Conservation (phyloP, 257 asterid species). For the Handroanthus guayacan region DNA sequence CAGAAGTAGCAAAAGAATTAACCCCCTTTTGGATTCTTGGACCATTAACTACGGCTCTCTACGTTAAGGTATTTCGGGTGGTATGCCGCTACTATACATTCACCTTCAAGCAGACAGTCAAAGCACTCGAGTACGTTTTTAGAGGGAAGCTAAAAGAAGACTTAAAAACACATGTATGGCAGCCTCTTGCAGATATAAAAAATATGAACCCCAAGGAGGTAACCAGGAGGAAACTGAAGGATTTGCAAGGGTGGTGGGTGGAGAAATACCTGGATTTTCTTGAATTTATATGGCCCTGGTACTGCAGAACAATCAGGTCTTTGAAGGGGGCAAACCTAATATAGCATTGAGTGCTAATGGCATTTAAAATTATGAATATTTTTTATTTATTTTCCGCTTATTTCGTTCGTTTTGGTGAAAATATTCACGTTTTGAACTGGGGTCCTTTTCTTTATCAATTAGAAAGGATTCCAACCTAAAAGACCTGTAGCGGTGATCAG, state of each 20-base stretch:
- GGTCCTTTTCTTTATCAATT: slow-evolving; percentile 36
- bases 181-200: slow-evolving; percentile 63
- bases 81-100: slow-evolving; percentile 65
- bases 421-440: slow-evolving; percentile 41
- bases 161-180: slow-evolving; percentile 50
- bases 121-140: slow-evolving; percentile 52
- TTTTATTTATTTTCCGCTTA: slow-evolving; percentile 23
- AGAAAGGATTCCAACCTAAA: slow-evolving; percentile 1
- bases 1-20: slow-evolving; percentile 79
- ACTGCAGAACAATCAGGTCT: slow-evolving; percentile 82
- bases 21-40: slow-evolving; percentile 88
- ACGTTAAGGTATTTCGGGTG: slow-evolving; percentile 61
- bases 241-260: slow-evolving; percentile 50
- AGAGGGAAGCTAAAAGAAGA: slow-evolving; percentile 72
- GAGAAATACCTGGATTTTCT: slow-evolving; percentile 78
- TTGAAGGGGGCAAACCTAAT: slow-evolving; percentile 83
- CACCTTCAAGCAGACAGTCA: slow-evolving; percentile 74
- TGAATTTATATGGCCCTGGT: slow-evolving; percentile 89
- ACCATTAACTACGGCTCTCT: slow-evolving; percentile 69
- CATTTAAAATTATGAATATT: not conserved
- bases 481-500: slow-evolving; percentile 24
- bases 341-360: slow-evolving; percentile 40
- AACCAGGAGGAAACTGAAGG: slow-evolving; percentile 48
- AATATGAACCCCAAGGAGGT: slow-evolving; percentile 56
- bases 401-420: slow-evolving; percentile 35